Percentiles rank a stretch among this genome's conserved stretches.
phyloP scores from a whole-genome alignment of 768 basidiomycete species.

The Russula griseocarnosa region DNA sequence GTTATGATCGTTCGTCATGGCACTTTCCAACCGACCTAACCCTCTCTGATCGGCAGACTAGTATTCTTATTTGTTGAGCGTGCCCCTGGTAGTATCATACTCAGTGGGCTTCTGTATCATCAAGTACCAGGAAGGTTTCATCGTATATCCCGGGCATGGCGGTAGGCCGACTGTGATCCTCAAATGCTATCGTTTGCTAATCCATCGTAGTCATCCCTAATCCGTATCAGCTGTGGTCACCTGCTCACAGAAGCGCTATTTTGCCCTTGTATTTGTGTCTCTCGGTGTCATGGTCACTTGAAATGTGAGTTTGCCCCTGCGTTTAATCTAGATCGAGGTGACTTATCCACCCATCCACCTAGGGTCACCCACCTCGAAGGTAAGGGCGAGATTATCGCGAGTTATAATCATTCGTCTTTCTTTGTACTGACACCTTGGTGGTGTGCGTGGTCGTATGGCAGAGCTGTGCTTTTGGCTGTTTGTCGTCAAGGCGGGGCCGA shows the following conservation, averaged over 20 bases:
- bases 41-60: constrained; percentile 31
- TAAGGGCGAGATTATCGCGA: constrained; percentile 29
- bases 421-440: neutral
- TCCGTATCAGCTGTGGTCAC: constrained; percentile 58
- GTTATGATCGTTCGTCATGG: constrained; percentile 69
- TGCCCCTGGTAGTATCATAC: constrained; percentile 60
- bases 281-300: constrained; percentile 65
- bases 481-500: constrained; percentile 60
- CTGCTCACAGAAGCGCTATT: constrained; percentile 44
- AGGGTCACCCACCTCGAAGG: constrained; percentile 83
- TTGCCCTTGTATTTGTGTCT: constrained; percentile 64
- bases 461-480: constrained; percentile 89
- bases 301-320: constrained; percentile 51
- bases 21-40: neutral
- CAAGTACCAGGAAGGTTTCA: constrained; percentile 69
- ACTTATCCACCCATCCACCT: neutral
- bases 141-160: constrained; percentile 42
- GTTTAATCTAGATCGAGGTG: neutral
- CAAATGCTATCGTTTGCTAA: neutral
- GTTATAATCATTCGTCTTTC: neutral
- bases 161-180: constrained; percentile 35
- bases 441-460: constrained; percentile 30
- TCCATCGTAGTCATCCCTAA: constrained; percentile 53
- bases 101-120: constrained; percentile 62
- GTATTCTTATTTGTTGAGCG: constrained; percentile 67